These are phyloP conservation scores for Paecilomyces variotii DNA, from an alignment of 2,329 filamentous ascomycete species.

Conservation along the genomic window DNA sequence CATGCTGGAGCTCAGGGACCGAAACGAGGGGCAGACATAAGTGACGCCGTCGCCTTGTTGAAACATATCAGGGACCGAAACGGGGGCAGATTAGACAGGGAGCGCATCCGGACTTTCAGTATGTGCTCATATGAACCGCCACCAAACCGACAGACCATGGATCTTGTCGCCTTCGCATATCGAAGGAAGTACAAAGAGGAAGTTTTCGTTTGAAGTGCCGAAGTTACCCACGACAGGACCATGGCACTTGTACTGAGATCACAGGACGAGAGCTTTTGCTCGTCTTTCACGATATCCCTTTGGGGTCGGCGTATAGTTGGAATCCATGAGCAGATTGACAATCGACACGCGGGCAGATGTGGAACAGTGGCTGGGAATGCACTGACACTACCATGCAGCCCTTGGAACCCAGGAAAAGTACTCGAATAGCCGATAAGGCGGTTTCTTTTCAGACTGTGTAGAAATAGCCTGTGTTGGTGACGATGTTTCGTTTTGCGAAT, in stretches of 20 bases:
- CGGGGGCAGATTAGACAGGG: slow-evolving; percentile 15
- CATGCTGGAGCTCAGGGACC: slow-evolving; percentile 13
- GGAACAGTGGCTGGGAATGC: not conserved
- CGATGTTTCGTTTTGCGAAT: slow-evolving; percentile 12
- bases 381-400: not conserved
- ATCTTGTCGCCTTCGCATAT: slow-evolving; percentile 20
- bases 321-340: not conserved
- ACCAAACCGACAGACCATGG: slow-evolving; percentile 21
- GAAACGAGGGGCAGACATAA: slow-evolving; percentile 20
- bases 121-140: slow-evolving; percentile 19
- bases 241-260: not conserved
- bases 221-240: not conserved
- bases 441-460: slow-evolving; percentile 13
- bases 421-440: not conserved
- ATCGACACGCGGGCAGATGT: not conserved
- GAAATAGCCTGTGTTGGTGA: slow-evolving; percentile 12
- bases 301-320: not conserved
- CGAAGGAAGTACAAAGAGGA: slow-evolving; percentile 2
- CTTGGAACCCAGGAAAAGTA: not conserved
- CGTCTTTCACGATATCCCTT: not conserved
- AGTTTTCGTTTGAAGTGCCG: not conserved
- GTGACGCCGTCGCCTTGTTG: slow-evolving; percentile 22
- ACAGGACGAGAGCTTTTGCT: not conserved
- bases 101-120: slow-evolving; percentile 19
- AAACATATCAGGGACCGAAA: slow-evolving; percentile 16